Conservation (phyloP, 2,329 filamentous ascomycete genomes). For the Aspergillus candidus region DNA sequence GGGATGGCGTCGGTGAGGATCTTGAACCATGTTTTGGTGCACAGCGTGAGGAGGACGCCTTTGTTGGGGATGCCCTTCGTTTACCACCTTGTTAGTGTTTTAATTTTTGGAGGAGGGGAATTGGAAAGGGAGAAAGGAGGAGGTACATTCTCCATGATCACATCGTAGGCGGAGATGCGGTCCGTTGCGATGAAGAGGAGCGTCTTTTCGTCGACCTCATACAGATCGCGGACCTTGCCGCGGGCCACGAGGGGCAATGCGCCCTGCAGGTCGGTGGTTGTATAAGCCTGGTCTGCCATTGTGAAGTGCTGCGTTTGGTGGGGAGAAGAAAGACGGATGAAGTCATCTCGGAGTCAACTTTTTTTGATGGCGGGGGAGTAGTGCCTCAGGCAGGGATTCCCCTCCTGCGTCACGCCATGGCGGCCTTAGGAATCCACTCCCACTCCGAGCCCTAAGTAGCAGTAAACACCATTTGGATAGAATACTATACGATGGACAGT, state of each 20-base stretch:
- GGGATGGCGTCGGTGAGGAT: constrained; percentile 54
- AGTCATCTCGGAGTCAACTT: no score
- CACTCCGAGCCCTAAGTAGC: no score
- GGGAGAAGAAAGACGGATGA: no score
- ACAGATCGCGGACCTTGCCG: constrained; percentile 78
- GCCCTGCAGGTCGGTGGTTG: constrained; percentile 38
- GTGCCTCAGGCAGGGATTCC: no score
- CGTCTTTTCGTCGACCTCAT: constrained; percentile 61
- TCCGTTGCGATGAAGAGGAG: constrained; percentile 82
- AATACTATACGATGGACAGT: no score
- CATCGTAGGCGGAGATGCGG: constrained; percentile 93
- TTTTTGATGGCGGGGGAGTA: no score
- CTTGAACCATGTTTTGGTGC: constrained; percentile 64
- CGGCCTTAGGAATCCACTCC: no score
- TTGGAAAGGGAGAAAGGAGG: constrained; percentile 30
- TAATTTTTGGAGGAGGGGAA: constrained; percentile 21
- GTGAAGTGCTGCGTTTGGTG: no score
- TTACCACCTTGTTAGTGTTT: constrained; percentile 14
- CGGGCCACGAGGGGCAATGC: constrained; percentile 49
- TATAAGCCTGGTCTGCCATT: constrained; percentile 25
- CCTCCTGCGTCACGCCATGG: no score
- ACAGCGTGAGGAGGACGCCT: constrained; percentile 60
- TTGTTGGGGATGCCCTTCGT: constrained; percentile 60
- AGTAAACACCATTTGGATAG: no score
- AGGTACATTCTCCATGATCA: constrained; percentile 70